phyloP scores from a whole-genome alignment of 2,329 filamentous ascomycete species.

The Xylaria sp. region DNA sequence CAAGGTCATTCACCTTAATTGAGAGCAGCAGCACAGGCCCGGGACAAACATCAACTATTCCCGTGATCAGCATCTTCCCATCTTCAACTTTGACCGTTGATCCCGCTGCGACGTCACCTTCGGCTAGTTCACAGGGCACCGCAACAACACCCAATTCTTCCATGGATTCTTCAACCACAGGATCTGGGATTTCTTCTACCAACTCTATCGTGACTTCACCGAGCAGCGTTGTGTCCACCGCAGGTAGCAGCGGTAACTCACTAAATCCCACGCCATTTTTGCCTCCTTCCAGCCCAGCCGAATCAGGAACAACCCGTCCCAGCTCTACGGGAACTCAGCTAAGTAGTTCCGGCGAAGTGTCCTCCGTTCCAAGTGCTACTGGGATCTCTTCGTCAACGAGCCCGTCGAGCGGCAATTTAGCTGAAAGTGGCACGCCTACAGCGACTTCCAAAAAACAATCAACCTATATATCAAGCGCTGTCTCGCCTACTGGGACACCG shows the following conservation, averaged over 20 bases:
- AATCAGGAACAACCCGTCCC: constrained; percentile 7
- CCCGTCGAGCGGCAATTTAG: constrained; percentile 12
- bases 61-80: constrained; percentile 42
- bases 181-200: constrained; percentile 24
- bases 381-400: constrained; percentile 13
- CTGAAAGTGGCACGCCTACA: constrained; percentile 16
- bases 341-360: constrained; percentile 16
- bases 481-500: constrained; percentile 53
- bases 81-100: constrained; percentile 38
- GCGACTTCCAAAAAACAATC: constrained; percentile 35
- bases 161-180: background rate
- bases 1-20: constrained; percentile 40
- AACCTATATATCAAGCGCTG: constrained; percentile 40
- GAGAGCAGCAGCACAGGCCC: constrained; percentile 35
- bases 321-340: constrained; percentile 5
- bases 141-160: constrained; percentile 18
- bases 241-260: constrained; percentile 2
- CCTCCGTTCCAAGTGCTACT: constrained; percentile 14
- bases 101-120: constrained; percentile 5
- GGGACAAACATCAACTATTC: constrained; percentile 37
- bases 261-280: constrained; percentile 22
- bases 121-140: constrained; percentile 14
- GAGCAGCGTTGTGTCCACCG: constrained; percentile 9
- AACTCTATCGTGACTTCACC: constrained; percentile 18
- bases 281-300: constrained; percentile 15